Evolutionary conservation across 768 basidiomycete genomes (phyloP).

Genomic region (Mycena rebaudengoi): DNA sequence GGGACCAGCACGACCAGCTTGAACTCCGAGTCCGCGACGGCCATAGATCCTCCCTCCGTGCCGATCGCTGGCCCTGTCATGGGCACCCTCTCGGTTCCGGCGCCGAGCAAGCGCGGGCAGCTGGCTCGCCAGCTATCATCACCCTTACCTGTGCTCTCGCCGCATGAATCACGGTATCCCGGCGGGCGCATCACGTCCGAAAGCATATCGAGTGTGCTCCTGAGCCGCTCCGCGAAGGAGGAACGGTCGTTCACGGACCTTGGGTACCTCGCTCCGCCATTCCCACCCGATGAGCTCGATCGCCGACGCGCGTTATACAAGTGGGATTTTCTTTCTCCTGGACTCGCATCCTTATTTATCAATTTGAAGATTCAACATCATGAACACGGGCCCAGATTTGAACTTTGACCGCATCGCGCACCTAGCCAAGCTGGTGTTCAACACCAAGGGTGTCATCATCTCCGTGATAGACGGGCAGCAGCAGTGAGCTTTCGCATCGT

Average conservation of each 20-base stretch:
- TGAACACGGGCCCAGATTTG: slow-evolving; percentile 84
- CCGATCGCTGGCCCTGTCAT: too few relatives aligned
- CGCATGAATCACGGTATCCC: too few relatives aligned
- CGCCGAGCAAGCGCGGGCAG: too few relatives aligned
- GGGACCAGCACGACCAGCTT: too few relatives aligned
- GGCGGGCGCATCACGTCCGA: slow-evolving; percentile 33
- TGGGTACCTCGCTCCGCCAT: slow-evolving; percentile 81
- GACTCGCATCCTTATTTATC: slow-evolving; percentile 3
- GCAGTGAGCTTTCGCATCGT: slow-evolving; percentile 71
- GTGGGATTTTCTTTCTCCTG: slow-evolving; percentile 46
- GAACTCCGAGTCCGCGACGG: too few relatives aligned
- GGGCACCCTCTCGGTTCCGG: too few relatives aligned
- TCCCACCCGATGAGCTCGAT: slow-evolving; percentile 86
- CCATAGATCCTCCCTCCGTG: too few relatives aligned
- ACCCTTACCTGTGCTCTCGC: too few relatives aligned
- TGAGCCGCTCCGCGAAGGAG: slow-evolving; percentile 37
- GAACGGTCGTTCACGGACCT: slow-evolving; percentile 70
- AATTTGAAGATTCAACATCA: slow-evolving; percentile 79
- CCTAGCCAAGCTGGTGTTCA: slow-evolving; percentile 92
- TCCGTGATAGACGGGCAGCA: slow-evolving; percentile 85
- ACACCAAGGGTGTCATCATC: slow-evolving; percentile 85
- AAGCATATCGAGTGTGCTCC: too few relatives aligned
- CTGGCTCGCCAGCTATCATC: too few relatives aligned
- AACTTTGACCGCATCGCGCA: slow-evolving; percentile 96
- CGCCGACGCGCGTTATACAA: slow-evolving; percentile 87